phyloP scores from a whole-genome alignment of 345 rosid species.

The Mangifera indica region DNA sequence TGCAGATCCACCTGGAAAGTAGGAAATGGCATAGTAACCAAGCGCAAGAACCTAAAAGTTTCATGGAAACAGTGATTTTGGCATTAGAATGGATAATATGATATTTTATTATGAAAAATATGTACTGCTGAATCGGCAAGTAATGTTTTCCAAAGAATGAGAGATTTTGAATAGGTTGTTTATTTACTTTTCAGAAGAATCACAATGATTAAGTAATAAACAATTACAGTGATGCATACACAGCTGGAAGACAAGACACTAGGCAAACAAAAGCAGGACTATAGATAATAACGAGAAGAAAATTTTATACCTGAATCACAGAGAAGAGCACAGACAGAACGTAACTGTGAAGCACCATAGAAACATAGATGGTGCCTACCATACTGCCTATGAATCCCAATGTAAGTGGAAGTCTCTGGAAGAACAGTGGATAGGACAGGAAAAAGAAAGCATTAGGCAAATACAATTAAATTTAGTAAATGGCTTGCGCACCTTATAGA shows the following conservation, averaged over 20 bases:
- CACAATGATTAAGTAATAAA: too few relatives aligned
- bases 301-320: conserved; percentile 53
- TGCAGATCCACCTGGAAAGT: conserved; percentile 53
- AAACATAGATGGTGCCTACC: conserved; percentile 68
- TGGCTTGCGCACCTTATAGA: too few relatives aligned
- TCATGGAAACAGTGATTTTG: background rate
- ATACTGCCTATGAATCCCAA: conserved; percentile 53
- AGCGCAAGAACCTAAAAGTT: conserved; percentile 40
- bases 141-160: background rate
- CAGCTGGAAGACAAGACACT: background rate
- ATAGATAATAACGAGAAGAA: background rate
- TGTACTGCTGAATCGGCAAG: background rate
- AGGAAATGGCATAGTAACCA: conserved; percentile 45
- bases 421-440: background rate
- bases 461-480: too few relatives aligned
- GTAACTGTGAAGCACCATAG: conserved; percentile 71
- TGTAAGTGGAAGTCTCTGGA: conserved; percentile 69
- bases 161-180: too few relatives aligned
- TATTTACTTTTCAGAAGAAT: too few relatives aligned
- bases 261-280: background rate
- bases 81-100: background rate
- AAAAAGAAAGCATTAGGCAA: too few relatives aligned
- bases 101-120: background rate
- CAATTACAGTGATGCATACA: too few relatives aligned
- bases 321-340: conserved; percentile 67